Base-by-base conservation (phyloP, 169 alveolate genomes). In the Babesia gibsoni region DNA sequence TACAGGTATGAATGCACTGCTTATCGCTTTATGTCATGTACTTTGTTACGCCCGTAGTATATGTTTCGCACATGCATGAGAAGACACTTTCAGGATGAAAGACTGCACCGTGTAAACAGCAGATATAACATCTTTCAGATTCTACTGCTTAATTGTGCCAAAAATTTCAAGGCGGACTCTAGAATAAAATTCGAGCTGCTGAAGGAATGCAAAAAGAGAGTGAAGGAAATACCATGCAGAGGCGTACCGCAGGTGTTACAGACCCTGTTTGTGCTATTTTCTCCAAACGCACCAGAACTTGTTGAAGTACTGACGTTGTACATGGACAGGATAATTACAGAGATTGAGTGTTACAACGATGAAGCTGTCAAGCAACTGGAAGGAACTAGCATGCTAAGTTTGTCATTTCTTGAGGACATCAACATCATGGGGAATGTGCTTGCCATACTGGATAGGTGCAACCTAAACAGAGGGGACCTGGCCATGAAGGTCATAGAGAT, bases 221-320 rank as follows among this genome's bases (percentile, higher is more conserved):
- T 75, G 4, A 67, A 54, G 39, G 64, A 64, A 46, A 52, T 64
- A 1, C 20, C 39, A 14, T 52, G 64, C 33, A 72, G 84, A 2
- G 84, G 80, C 9, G 66, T 75, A 8, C 58, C 79, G 23, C 84
- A 75, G 41, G 68, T 75, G 42, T 33, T 75, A 9, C 69, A 65
- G 66, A 58, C 70, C 20, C 29, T 67, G 36, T 42, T 67, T 9
- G 48, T 54, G 70, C 45, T 75, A 20, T 75, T 58, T 45, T 32
- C 65, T 36, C 69, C 69, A 9, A 75, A 75, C 35, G 54, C 68
- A 3, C 77, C 84, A 6, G 84, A 75, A 36, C 64, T 56, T 12
- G 50, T 75, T 4, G 65, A 68, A 9, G 58, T 46, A 22, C n/a
- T 75, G 73, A 39, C 42, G 45, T 16, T 46, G 30, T 75, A 75